phyloP scores from a whole-genome alignment of 1,139 yeast genomes.

The Blastobotrys elegans region DNA sequence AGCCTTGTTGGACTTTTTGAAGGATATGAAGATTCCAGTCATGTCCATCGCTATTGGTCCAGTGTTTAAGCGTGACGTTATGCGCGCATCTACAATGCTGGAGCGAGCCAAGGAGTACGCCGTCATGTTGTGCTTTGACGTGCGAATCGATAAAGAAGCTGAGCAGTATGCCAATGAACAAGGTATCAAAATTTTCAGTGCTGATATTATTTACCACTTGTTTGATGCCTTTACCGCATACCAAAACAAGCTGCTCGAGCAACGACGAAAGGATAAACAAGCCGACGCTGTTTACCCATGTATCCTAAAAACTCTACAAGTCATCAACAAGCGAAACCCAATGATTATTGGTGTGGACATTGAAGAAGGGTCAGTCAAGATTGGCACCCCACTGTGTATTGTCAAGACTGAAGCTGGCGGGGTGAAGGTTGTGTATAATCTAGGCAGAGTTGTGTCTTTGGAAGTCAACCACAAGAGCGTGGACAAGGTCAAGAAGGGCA shows the following conservation, averaged over 20 bases:
- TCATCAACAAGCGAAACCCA: constrained; percentile 97
- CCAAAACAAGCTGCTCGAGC: constrained; percentile 80
- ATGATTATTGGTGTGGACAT: constrained; percentile 99
- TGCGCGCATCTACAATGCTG: constrained; percentile 95
- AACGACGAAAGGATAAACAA: constrained; percentile 83
- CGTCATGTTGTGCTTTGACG: constrained; percentile 97
- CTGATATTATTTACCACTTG: constrained; percentile 93
- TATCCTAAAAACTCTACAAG: constrained; percentile 88
- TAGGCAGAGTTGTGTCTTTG: constrained; percentile 82
- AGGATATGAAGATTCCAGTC: constrained; percentile 98
- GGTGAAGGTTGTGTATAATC: constrained; percentile 61
- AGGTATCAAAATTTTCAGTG: constrained; percentile 85
- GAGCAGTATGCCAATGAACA: constrained; percentile 96
- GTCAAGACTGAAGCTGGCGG: constrained; percentile 82
- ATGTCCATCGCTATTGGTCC: constrained; percentile 98
- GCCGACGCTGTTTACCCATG: constrained; percentile 93
- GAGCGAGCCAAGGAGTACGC: constrained; percentile 96
- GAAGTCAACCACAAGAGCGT: constrained; percentile 91
- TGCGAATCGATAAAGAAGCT: constrained; percentile 93
- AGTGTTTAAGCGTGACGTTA: constrained; percentile 93
- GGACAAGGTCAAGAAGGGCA: constrained; percentile 83
- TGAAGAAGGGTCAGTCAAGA: constrained; percentile 77
- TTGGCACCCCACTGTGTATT: constrained; percentile 95
- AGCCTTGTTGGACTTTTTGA: constrained; percentile 92
- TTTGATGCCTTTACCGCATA: constrained; percentile 93